Conservation (phyloP, 208 protist genomes). For the Crithidia expoeki region DNA sequence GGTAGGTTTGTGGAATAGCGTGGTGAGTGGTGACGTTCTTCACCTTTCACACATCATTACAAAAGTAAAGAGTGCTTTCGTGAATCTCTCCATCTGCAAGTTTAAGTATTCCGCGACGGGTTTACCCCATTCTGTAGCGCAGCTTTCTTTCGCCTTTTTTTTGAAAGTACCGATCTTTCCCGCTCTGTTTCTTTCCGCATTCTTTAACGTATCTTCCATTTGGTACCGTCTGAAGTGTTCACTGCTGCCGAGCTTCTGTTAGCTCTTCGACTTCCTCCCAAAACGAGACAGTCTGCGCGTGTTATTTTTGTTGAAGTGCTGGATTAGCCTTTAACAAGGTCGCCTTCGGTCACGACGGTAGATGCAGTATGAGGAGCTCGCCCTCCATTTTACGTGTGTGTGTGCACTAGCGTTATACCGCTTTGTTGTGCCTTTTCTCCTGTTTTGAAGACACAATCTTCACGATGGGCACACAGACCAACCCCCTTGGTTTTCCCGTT, state of each 20-base stretch:
- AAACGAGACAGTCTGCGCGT: too few species aligned
- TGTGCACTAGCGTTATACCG: too few species aligned
- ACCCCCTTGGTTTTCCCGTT: too few species aligned
- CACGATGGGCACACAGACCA: too few species aligned
- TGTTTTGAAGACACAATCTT: too few species aligned
- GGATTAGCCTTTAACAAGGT: too few species aligned
- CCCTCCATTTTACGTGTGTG: too few species aligned
- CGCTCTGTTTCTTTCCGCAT: conserved; percentile 6
- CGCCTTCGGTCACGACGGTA: too few species aligned
- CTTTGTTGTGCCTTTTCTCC: too few species aligned
- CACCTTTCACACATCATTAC: background rate
- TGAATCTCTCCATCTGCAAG: conserved; percentile 12
- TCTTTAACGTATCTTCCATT: conserved; percentile 1
- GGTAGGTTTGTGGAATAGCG: background rate
- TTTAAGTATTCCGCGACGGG: background rate
- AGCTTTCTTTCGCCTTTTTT: background rate
- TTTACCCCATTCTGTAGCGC: background rate
- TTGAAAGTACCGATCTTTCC: background rate
- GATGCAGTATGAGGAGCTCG: too few species aligned
- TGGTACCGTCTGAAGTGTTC: background rate
- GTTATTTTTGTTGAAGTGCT: too few species aligned
- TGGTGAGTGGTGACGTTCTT: conserved; percentile 7
- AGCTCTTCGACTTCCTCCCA: too few species aligned
- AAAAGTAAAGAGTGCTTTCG: background rate
- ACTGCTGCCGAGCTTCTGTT: background rate